Evolutionary conservation across 2,329 filamentous ascomycete genomes (phyloP), one percentile per base, ranked within the genome.

Genomic region (Fusarium buharicum): DNA sequence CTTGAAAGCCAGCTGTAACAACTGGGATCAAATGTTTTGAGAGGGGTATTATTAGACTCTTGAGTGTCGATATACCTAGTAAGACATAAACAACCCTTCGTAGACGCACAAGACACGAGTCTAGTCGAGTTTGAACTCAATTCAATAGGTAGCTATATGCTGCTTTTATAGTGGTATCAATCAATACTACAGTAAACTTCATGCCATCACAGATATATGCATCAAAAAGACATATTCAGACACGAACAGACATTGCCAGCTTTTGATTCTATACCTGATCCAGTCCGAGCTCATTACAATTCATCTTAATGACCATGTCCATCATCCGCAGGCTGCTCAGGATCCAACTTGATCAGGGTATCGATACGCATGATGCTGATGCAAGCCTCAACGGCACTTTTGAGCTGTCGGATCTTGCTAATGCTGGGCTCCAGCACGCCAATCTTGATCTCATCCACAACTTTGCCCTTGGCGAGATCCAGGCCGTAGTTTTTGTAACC

Each of bases 321-420:
- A 79, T 96, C 90, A 68, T 86, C 86, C 73, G 88, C 84, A 82
- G 89, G 86, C 82, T 65, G 63, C 66, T 97, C 93, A 16, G 93
- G 93, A 83, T 99, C 95, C 77, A 99, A 82, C 83, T 96, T 96
- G 81, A 99, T 98, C 79, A 99, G 84, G 66, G 95, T 98, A 82
- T 99, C 95, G 75, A 99, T 99, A 73, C 95, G 87, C 95, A 99
- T 98, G 76, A 99, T 98, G 74, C 93, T 91, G 78, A 99, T 96
- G 78, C 95, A 98, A 51, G 95, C 95, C 81, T 99, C 95, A 45
- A 99, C 95, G 24, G 95, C 95, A 79, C 91, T 96, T 89, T 99
- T 99, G 74, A 99, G 83, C 83, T 98, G 95, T 79, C 94, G 90
- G 69, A 99, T 86, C 85, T 99, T 99, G 86, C 94, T 97, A 83